phyloP scores from a whole-genome alignment of 176 grass and related monocot genomes.

The Oryza coarctata region DNA sequence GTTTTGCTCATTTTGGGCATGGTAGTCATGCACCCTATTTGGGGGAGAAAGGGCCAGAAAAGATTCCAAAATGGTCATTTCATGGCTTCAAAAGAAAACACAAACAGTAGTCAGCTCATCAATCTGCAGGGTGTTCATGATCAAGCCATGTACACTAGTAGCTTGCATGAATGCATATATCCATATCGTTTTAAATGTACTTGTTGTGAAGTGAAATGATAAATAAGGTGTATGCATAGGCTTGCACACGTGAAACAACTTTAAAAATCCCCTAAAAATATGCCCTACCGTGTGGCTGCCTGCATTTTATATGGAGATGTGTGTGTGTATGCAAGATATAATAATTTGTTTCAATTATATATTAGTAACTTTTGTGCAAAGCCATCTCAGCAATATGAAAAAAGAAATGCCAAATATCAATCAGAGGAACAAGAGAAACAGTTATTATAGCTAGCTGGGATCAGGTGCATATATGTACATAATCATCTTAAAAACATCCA shows the following conservation, averaged over 20 bases:
- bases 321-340: background rate
- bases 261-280: background rate
- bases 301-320: background rate
- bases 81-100: slow-evolving; percentile 42
- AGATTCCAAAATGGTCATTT: slow-evolving; percentile 54
- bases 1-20: slow-evolving; percentile 17
- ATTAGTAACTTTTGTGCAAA: background rate
- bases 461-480: background rate
- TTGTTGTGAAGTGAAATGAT: slow-evolving; percentile 27
- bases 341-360: background rate
- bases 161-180: slow-evolving; percentile 12
- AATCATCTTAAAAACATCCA: background rate
- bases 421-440: background rate
- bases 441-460: background rate
- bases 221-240: slow-evolving; percentile 26
- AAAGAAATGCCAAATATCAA: background rate
- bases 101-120: background rate
- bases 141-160: background rate
- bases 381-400: background rate
- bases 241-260: slow-evolving; percentile 36
- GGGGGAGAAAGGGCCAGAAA: background rate
- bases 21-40: slow-evolving; percentile 36
- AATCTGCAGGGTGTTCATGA: slow-evolving; percentile 9
- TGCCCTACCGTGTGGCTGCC: background rate
- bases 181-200: slow-evolving; percentile 30